A percentile compares a stretch with the other conserved stretches of the same genome.
Evolutionary conservation across 192 early-diverging fungal genomes (phyloP).

Genomic region (Jimgerdemannia flammicorona): DNA sequence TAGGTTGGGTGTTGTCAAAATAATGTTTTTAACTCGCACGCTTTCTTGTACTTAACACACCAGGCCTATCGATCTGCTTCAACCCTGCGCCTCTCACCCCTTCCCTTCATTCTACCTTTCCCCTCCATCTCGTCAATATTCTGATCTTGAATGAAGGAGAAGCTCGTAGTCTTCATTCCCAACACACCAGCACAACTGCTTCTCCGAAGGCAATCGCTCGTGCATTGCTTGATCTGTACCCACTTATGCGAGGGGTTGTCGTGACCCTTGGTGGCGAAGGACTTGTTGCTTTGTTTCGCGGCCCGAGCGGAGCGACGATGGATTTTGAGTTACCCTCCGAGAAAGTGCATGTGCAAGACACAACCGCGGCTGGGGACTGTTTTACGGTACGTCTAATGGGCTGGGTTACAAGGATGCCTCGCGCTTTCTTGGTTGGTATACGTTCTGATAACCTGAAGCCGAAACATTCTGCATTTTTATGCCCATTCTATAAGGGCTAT

Average conservation of each 20-base stretch:
- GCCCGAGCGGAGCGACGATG: conserved; percentile 22
- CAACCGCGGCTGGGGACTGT: conserved; percentile 64
- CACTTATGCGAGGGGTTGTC: conserved; percentile 49
- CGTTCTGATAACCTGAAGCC: too few species aligned
- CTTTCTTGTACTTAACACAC: not conserved
- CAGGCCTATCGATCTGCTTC: conserved; percentile 69
- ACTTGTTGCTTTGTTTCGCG: conserved; percentile 41
- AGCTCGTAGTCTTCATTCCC: conserved; percentile 42
- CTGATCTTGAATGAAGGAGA: conserved; percentile 84
- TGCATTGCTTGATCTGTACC: not conserved
- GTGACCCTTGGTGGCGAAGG: conserved; percentile 71
- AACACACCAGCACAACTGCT: conserved; percentile 11
- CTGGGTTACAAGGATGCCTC: not conserved
- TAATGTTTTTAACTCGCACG: not conserved
- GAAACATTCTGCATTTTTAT: too few species aligned
- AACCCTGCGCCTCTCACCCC: conserved; percentile 81
- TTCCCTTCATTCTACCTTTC: conserved; percentile 39
- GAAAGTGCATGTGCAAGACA: conserved; percentile 48
- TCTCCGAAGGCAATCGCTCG: not conserved
- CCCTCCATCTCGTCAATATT: conserved; percentile 61
- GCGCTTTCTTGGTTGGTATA: not conserved
- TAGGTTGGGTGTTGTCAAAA: too few species aligned
- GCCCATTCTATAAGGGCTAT: conserved; percentile 54
- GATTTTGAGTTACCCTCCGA: conserved; percentile 39
- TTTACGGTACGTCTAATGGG: conserved; percentile 38